Base-by-base conservation (phyloP, 768 basidiomycete species). In the Rhodosporidiobolus sp. region DNA sequence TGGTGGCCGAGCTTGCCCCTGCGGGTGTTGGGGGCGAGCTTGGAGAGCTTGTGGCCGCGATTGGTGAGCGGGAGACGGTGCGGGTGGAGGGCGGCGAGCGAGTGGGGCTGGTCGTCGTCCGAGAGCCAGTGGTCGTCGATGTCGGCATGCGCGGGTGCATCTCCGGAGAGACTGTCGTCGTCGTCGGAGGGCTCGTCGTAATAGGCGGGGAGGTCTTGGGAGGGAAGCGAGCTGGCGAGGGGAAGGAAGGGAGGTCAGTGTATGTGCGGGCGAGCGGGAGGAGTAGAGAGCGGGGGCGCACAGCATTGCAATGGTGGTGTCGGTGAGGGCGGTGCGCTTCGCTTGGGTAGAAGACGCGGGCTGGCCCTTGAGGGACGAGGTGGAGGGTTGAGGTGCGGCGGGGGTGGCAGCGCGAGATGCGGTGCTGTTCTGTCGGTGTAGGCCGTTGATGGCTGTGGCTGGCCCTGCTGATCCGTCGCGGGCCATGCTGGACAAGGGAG, bases 11-110 rank as follows among this genome's bases (percentile, higher is more conserved):
- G 75, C 11, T 74, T 64, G 43, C 65, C 65, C 14, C 66, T 63
- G 20, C 72, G 67, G 28, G 65, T 60, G 69, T 72, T 66, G 0
- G 63, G 63, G 1, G 78, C 67, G 24, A 34, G 30, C 6, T 61
- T 58, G 46, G 49, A 49, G 45, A 79, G 76, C 70, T 79, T 79
- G 68, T 72, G 34, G n/a, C 78, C 78, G 22, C 78, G 68, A 72
- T 79, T 79, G 26, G 76, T 73, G 19, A 69, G 63, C 28, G 57
- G 32, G 34, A 24, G 62, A 17, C 1, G 10, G 67, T n/a, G 28
- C 30, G 58, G 35, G 63, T 26, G 22, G 54, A n/a, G n/a, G n/a
- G n/a, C n/a, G n/a, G n/a, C n/a, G n/a, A n/a, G 6, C 50, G 48
- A 32, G 55, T 34, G 26, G 38, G 20, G 24, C 24, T 22, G 30